Base-by-base conservation (phyloP, 2,329 filamentous ascomycete genomes). In the Alternaria sp. region DNA sequence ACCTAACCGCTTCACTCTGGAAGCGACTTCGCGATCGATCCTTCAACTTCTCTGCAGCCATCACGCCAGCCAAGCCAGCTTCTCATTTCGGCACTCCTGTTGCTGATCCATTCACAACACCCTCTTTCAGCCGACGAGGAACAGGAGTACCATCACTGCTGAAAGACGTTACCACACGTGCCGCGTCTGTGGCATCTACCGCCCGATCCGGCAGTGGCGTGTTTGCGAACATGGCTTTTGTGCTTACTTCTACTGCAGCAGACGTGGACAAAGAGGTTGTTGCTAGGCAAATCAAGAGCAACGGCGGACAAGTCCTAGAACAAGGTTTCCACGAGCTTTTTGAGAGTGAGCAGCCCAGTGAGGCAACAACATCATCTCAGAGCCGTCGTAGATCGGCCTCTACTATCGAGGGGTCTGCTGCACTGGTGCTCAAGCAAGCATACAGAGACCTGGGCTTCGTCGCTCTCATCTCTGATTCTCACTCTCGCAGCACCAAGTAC, bases 401-500 rank as follows among this genome's bases (percentile, higher is more conserved):
- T n/a, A 54, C 50, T n/a, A 23, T 63, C 14, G 71, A 75, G 10
- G 61, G 45, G 5, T 45, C 49, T 30, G 58, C 50, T n/a, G 62
- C 61, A 61, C 80, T 96, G 18, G 82, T 78, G 1, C 84, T 96
- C 1, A 88, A 72, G n/a, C 62, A 82, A 2, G 68, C 83, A 11
- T 78, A 83, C 21, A 86, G 87, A 21, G 81, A 85, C 2, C 83
- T 89, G 1, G 90, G 92, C 0, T 98, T 99, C 75, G 89, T 92
- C 0, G 94, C 93, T 5, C 83, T 98, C 14, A 92, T 99, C 63
- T 91, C 94, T 0, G 93, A 98, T 74, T 87, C 88, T 5, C 92
- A 97, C 77, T 96, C 92, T 7, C 89, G 95, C 50, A 94, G 93
- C 66, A 88, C 90, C 54, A 99, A 98, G 77, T 97, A 96, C 78